A percentile compares a stretch with the other conserved stretches of the same genome.
Conservation (phyloP, 1,284 basidiomycete species). For the Sphagnurus paluster region DNA sequence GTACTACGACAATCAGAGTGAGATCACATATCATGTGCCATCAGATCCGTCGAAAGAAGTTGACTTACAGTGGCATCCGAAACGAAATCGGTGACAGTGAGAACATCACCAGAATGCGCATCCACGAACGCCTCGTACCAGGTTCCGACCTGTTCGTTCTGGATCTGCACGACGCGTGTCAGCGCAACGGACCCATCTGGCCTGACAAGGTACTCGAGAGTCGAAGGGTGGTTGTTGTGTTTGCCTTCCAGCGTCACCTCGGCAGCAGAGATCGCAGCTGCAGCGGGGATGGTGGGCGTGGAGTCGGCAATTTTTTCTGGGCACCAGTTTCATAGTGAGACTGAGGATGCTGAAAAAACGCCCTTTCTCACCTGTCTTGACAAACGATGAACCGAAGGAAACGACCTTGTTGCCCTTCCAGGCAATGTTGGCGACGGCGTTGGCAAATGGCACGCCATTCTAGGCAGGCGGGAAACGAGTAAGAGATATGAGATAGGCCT, state of each 20-base stretch:
- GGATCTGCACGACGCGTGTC: conserved; percentile 55
- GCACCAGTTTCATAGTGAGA: background rate
- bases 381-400: conserved; percentile 45
- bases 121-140: conserved; percentile 70
- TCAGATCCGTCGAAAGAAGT: background rate
- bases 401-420: conserved; percentile 40
- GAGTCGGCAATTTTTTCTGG: conserved; percentile 36
- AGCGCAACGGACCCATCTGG: conserved; percentile 49
- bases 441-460: conserved; percentile 45
- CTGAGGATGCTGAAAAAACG: background rate
- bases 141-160: conserved; percentile 48
- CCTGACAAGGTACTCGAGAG: conserved; percentile 46
- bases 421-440: conserved; percentile 49
- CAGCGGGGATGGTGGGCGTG: conserved; percentile 34
- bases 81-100: conserved; percentile 52
- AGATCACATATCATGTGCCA: background rate
- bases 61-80: conserved; percentile 37
- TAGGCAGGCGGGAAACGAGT: background rate
- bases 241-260: conserved; percentile 41
- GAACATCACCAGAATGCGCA: conserved; percentile 49
- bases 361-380: conserved; percentile 22
- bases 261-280: conserved; percentile 37
- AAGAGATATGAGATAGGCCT: conserved; percentile 1
- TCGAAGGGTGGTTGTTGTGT: conserved; percentile 41
- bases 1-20: conserved; percentile 34